Base-by-base conservation (phyloP, 1,284 basidiomycete species). In the Serendipita sp. region DNA sequence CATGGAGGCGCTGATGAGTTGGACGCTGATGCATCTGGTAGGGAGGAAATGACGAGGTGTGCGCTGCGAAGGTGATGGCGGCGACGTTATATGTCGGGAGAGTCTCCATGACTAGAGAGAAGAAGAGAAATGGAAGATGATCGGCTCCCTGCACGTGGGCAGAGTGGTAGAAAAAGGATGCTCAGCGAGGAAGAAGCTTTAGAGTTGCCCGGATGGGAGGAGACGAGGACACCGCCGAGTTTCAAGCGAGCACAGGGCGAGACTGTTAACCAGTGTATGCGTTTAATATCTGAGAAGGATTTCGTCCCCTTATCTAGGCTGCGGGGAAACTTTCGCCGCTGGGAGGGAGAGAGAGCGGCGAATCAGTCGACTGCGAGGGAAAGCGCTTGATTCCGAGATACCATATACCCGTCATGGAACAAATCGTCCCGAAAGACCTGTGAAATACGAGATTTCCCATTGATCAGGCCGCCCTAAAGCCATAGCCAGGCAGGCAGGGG, bases 1-100 rank as follows among this genome's bases (percentile, higher is more conserved):
- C 79, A 67, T 83, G 82, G 42, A 84, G 75, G 47, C 80, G 78
- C 65, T 77, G 76, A 70, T 83, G 82, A 47, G 82, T 83, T 41
- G 81, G 79, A 61, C 76, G 78, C 68, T 84, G 82, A 73, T 81
- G 78, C 67, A 74, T 73, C 65, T 73, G 72, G 45, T 70, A 70
- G 61, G 72, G 72, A 66, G 71, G 70, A 68, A 75, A 76, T 72
- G 76, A 75, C 66, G 65, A 66, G 63, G 66, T 50, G 47, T 64
- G 55, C 26, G 53, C 41, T 63, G 47, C 32, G 50, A 53, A 49
- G 64, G 55, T 64, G 61, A 60, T 41, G 15, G 60, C 60, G 60
- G 26, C 41, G 60, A 42, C 41, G 53, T 50, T 38, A n/a, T 35
- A 60, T 45, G 32, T 42, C 35, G 61, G 61, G 45, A 45, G 38